These are phyloP conservation scores for Tuber borchii DNA, from an alignment of 495 filamentous ascomycete species.

Conservation along the genomic window DNA sequence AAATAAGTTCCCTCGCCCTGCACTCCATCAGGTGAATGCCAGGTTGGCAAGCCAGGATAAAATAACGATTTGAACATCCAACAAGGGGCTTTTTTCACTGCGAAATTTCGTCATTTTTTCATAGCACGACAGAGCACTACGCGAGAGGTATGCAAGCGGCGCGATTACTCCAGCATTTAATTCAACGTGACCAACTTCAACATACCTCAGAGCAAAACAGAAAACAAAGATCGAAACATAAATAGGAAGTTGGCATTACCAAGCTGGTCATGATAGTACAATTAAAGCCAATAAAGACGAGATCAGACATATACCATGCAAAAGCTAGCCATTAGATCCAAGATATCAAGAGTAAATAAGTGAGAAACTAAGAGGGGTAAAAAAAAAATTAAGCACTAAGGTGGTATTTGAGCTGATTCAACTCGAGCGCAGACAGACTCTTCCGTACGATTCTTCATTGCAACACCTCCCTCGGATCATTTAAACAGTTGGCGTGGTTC, in stretches of 20 bases:
- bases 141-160: neutral
- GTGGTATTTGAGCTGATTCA: neutral
- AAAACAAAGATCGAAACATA: neutral
- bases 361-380: neutral
- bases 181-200: neutral
- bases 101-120: neutral
- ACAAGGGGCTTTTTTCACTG: neutral
- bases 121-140: neutral
- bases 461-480: neutral
- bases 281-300: neutral
- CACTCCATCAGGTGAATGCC: neutral
- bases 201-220: neutral
- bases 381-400: neutral
- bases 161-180: neutral
- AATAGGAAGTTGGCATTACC: neutral
- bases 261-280: neutral
- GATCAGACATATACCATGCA: neutral
- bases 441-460: neutral
- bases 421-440: neutral
- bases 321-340: neutral
- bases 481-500: slow-evolving; percentile 14
- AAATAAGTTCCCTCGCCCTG: neutral
- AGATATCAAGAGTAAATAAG: neutral
- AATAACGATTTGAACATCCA: neutral
- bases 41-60: neutral